A percentile compares a stretch with the other conserved stretches of the same genome.
Evolutionary conservation across 2,329 filamentous ascomycete species (phyloP).

Genomic region (Aspergillus phoenicis): DNA sequence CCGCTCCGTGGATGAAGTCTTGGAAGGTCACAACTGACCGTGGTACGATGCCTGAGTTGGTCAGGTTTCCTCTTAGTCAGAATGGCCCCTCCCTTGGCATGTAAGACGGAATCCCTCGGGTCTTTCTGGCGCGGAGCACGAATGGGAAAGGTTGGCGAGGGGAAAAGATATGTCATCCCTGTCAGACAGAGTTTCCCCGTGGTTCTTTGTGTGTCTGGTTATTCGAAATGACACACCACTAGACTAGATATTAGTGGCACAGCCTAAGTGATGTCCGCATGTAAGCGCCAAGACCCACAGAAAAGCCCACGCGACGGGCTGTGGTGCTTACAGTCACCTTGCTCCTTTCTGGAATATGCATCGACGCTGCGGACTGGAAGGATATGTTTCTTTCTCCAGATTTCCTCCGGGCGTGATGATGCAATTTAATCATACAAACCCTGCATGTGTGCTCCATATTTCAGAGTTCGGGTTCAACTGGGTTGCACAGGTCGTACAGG

Average conservation of each 20-base stretch:
- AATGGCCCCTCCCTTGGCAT: neutral
- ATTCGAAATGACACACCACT: neutral
- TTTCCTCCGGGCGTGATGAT: neutral
- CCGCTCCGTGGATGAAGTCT: constrained; percentile 13
- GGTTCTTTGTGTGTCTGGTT: neutral
- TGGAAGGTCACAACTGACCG: neutral
- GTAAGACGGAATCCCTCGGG: neutral
- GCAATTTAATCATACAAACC: neutral
- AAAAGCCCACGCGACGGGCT: neutral
- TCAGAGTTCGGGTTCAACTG: neutral
- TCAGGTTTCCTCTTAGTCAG: neutral
- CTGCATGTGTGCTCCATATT: neutral
- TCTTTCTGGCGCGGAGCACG: neutral
- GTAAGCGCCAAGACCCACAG: neutral
- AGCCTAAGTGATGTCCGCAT: neutral
- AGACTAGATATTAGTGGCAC: no score
- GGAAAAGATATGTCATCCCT: neutral
- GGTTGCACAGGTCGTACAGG: neutral
- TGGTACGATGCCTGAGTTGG: neutral
- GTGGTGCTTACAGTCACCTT: neutral
- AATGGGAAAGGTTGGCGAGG: neutral
- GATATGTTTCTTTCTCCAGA: neutral
- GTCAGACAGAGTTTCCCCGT: neutral
- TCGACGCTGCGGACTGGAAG: neutral
- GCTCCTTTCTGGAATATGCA: neutral